Percentiles rank a stretch among this genome's conserved stretches.
phyloP scores from a whole-genome alignment of 2,329 filamentous ascomycete species.

The Chaetomiaceae sp. region DNA sequence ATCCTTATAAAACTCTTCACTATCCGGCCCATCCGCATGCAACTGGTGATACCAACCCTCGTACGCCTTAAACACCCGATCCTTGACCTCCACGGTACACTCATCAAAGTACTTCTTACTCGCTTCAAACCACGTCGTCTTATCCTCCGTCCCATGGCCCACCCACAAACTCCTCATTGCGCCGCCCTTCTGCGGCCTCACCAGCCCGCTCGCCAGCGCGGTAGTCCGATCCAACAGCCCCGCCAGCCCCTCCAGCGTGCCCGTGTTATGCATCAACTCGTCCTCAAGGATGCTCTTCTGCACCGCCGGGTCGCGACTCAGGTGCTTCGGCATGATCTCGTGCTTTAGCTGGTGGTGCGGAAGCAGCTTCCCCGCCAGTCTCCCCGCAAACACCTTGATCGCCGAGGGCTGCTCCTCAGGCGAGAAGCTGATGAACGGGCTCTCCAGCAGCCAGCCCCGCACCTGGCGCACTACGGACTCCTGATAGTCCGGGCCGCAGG shows the following conservation, averaged over 20 bases:
- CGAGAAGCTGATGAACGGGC: conserved; percentile 74
- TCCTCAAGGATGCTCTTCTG: conserved; percentile 60
- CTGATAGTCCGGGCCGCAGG: conserved; percentile 46
- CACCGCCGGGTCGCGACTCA: conserved; percentile 65
- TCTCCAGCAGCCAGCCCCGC: conserved; percentile 69
- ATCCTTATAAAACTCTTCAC: conserved; percentile 54
- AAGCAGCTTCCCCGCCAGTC: conserved; percentile 62
- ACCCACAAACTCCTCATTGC: conserved; percentile 64
- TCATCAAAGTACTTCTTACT: conserved; percentile 60
- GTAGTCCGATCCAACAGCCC: conserved; percentile 71
- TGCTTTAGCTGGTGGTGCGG: conserved; percentile 65
- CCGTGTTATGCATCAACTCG: conserved; percentile 71
- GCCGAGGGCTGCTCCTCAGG: conserved; percentile 58
- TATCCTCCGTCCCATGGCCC: conserved; percentile 72
- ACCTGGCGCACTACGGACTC: conserved; percentile 54
- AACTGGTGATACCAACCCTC: conserved; percentile 75
- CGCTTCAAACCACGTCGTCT: conserved; percentile 61
- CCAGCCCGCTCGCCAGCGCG: conserved; percentile 53
- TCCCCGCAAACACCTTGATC: conserved; percentile 61
- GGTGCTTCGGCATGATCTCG: conserved; percentile 56
- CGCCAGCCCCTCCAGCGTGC: conserved; percentile 76
- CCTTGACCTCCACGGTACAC: conserved; percentile 49
- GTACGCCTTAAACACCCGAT: conserved; percentile 69
- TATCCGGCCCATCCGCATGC: conserved; percentile 53
- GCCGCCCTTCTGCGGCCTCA: conserved; percentile 36